Evolutionary conservation across 192 early-diverging fungal species (phyloP).

Genomic region (Podila verticillata): DNA sequence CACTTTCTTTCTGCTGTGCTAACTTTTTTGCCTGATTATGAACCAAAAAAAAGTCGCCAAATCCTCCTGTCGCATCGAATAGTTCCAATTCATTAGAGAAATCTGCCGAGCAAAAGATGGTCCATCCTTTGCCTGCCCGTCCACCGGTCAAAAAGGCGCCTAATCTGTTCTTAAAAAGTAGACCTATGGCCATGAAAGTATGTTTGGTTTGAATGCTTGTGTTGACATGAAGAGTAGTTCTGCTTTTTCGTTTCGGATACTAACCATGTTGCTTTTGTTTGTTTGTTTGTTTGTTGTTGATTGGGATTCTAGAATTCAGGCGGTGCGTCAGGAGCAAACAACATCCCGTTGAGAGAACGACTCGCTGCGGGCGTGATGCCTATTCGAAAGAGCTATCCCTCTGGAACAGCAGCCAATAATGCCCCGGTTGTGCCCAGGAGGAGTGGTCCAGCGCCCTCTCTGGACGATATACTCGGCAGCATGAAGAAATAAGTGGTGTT

Average conservation of each 20-base stretch:
- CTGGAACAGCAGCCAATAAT: background rate
- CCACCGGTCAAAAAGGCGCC: slow-evolving; percentile 18
- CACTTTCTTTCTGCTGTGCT: no score
- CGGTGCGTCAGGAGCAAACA: slow-evolving; percentile 1
- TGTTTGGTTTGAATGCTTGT: background rate
- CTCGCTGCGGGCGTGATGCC: slow-evolving; percentile 33
- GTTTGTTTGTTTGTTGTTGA: background rate
- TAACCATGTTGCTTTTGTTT: background rate
- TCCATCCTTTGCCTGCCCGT: background rate
- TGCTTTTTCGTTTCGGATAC: background rate
- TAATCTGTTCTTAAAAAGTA: slow-evolving; percentile 41
- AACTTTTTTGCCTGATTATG: no score
- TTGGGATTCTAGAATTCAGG: background rate
- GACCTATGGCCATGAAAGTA: slow-evolving; percentile 24
- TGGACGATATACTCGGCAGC: slow-evolving; percentile 20
- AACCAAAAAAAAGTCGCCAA: no score
- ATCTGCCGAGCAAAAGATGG: background rate
- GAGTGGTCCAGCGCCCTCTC: slow-evolving; percentile 12
- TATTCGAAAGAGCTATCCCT: slow-evolving; percentile 30
- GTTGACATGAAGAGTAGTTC: background rate
- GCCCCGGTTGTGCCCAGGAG: slow-evolving; percentile 1
- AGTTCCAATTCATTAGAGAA: background rate
- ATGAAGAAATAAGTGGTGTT: slow-evolving; percentile 15
- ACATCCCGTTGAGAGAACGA: slow-evolving; percentile 30
- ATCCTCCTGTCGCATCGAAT: background rate